These are phyloP conservation scores for Avena sativa DNA, from an alignment of 176 grass and related monocot genomes.

Conservation along the genomic window DNA sequence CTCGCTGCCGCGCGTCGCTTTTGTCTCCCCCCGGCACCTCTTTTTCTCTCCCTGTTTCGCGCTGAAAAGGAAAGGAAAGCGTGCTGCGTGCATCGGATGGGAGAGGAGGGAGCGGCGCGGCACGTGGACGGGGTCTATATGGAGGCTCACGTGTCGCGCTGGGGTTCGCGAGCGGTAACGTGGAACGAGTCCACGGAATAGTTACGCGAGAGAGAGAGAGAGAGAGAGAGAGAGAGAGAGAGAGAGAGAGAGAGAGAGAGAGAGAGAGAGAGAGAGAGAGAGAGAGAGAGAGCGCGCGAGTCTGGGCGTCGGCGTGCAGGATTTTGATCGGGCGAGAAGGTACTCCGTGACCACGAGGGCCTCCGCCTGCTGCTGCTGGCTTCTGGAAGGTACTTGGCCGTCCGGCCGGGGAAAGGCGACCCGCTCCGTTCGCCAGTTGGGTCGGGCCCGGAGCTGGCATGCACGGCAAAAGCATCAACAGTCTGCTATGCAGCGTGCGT, in stretches of 20 bases:
- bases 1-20: slow-evolving; percentile 26
- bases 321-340: background rate
- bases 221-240: background rate
- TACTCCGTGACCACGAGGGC: too few species aligned
- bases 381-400: slow-evolving; percentile 45
- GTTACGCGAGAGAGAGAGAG: background rate
- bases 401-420: slow-evolving; percentile 23
- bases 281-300: background rate
- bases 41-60: slow-evolving; percentile 50
- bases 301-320: slow-evolving; percentile 6
- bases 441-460: background rate
- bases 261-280: background rate
- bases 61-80: slow-evolving; percentile 55
- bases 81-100: slow-evolving; percentile 15
- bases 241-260: background rate
- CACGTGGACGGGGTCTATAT: background rate
- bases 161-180: too few species aligned
- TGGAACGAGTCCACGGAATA: background rate
- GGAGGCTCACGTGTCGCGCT: background rate
- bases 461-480: background rate
- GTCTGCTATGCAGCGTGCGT: background rate
- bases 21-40: slow-evolving; percentile 21
- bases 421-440: background rate
- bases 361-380: background rate
- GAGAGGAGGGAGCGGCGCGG: background rate